Evolutionary conservation across 1,284 basidiomycete species (phyloP), one percentile per base, ranked within the genome.

Genomic region (Puccinia novopanici): DNA sequence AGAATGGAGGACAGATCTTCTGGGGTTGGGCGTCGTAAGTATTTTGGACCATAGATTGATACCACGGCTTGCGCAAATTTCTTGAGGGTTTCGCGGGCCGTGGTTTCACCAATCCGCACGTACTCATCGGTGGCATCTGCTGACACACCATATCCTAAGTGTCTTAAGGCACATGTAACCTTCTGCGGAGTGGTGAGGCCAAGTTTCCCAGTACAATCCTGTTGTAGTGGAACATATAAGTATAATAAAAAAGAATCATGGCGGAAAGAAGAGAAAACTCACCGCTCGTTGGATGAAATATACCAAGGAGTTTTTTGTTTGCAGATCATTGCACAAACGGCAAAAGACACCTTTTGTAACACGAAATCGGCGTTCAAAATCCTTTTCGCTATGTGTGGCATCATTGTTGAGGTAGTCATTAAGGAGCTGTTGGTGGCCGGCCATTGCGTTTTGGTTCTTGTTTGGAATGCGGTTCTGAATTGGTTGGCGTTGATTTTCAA

Each of bases 111-210:
- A 17, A 72, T 72, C 1, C 50, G 15, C 5, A 27, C 24, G 12
- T 70, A 70, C 67, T 70, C 67, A 48, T 70, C 40, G 13, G 45
- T 70, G 0, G n/a, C 68, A 72, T 72, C 42, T 27, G 48, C 22
- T 48, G 68, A 54, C 9, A 72, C 50, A 10, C 68, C 45, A 17
- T 48, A 48, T 3, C 45, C 63, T 30, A 71, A 40, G 4, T 71
- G 68, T 48, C 45, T 3, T 27, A 71, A 30, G 2, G 68, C 13
- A 19, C 34, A 45, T 24, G 68, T 71, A n/a, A 71, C 4, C 13
- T 52, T 71, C 2, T 48, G 68, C 3, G 30, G 9, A 10, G 68
- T 59, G 2, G 55, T 5, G 22, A 59, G 27, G 3, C 55, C 55
- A 13, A 59, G 22, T 59, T 17, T 5, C 10, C 55, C 12, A 8